Percentiles rank a stretch among this genome's conserved stretches.
Evolutionary conservation across 805 yeast species (phyloP).

Genomic region (Candida wancherniae): DNA sequence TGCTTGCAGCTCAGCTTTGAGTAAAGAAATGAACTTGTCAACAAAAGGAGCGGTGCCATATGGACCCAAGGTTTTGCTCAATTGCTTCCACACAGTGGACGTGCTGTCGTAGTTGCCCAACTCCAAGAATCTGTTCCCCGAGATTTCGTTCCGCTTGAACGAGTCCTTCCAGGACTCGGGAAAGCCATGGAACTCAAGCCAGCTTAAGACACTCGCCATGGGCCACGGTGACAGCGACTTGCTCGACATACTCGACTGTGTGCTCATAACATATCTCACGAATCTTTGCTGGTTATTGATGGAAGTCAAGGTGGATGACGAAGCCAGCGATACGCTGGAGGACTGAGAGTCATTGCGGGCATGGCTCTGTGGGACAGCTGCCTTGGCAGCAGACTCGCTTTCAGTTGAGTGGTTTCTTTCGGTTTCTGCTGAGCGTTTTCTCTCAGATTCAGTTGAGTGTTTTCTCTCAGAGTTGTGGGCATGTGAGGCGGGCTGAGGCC

Average conservation of each 20-base stretch:
- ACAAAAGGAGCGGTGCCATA: constrained; percentile 48
- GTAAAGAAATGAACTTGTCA: constrained; percentile 51
- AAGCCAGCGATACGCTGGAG: constrained; percentile 28
- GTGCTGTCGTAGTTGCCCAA: constrained; percentile 59
- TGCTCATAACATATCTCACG: constrained; percentile 40
- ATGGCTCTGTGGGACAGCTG: constrained; percentile 16
- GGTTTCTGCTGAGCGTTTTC: no score
- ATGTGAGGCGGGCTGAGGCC: constrained; percentile 4
- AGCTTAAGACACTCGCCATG: constrained; percentile 54
- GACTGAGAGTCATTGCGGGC: constrained; percentile 33
- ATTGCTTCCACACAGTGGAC: constrained; percentile 44
- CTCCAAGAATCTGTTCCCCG: constrained; percentile 60
- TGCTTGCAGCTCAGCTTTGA: constrained; percentile 20
- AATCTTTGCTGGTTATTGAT: constrained; percentile 35
- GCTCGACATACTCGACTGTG: constrained; percentile 20
- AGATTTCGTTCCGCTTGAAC: constrained; percentile 52
- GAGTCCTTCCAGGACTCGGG: constrained; percentile 69
- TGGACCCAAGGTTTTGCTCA: constrained; percentile 28
- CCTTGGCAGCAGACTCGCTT: no score
- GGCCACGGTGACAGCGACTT: constrained; percentile 55
- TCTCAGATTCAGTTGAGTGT: no score
- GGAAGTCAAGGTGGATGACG: constrained; percentile 28
- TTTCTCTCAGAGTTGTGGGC: constrained; percentile 3
- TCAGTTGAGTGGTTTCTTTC: no score
- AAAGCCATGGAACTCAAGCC: constrained; percentile 69